Evolutionary conservation across 257 asterid species (phyloP).

Genomic region (Cruciata laevipes): DNA sequence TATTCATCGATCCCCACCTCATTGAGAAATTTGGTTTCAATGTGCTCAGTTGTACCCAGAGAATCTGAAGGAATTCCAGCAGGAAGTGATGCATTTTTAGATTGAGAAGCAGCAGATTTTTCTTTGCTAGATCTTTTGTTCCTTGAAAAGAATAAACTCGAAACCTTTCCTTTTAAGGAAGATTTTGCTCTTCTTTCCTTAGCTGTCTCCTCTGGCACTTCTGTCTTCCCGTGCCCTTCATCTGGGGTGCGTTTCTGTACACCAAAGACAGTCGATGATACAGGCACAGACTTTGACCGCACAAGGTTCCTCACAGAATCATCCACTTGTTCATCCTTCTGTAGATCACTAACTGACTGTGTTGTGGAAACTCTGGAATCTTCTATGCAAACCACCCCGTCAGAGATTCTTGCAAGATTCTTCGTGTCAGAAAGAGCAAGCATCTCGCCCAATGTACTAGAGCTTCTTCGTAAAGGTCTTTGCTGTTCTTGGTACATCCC

Average conservation of each 20-base stretch:
- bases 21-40: constrained; percentile 23
- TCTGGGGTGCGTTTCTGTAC: constrained; percentile 29
- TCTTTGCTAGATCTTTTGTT: constrained; percentile 54
- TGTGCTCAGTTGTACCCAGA: constrained; percentile 21
- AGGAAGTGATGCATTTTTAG: constrained; percentile 27
- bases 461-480: constrained; percentile 54
- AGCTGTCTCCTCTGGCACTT: constrained; percentile 34
- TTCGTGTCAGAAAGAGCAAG: constrained; percentile 90
- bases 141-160: constrained; percentile 75
- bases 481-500: constrained; percentile 69
- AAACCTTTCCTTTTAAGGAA: constrained; percentile 70
- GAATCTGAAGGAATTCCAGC: constrained; percentile 15
- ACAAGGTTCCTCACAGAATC: constrained; percentile 49
- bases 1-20: constrained; percentile 13
- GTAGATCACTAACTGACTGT: constrained; percentile 23
- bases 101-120: constrained; percentile 28
- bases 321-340: constrained; percentile 26
- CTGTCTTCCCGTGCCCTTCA: constrained; percentile 31
- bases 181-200: constrained; percentile 52
- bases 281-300: constrained; percentile 88
- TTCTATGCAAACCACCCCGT: constrained; percentile 29
- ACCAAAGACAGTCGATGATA: constrained; percentile 50
- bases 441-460: constrained; percentile 96
- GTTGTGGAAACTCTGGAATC: constrained; percentile 33
- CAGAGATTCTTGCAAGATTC: constrained; percentile 31